phyloP scores from a whole-genome alignment of 495 filamentous ascomycete species.

The Xylaria curta region DNA sequence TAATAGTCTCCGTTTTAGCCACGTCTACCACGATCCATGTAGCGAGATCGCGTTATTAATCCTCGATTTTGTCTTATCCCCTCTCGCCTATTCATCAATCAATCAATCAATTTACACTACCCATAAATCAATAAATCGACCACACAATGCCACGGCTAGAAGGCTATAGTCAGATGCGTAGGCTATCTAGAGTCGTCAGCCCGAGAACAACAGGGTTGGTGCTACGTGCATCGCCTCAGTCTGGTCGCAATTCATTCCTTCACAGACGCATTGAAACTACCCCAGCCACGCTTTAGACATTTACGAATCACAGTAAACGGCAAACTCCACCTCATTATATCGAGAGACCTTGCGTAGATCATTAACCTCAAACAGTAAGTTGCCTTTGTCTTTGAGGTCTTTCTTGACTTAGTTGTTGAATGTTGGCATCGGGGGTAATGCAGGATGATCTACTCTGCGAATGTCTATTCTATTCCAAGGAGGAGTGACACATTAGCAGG shows the following conservation, averaged over 20 bases:
- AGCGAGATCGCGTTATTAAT: constrained; percentile 14
- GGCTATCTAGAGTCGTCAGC: constrained; percentile 9
- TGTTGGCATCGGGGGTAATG: neutral
- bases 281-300: constrained; percentile 4
- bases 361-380: constrained; percentile 5
- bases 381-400: neutral
- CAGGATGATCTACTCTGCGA: neutral
- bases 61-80: neutral
- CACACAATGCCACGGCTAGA: neutral
- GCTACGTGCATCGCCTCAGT: constrained; percentile 22
- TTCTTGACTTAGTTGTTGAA: constrained; percentile 10
- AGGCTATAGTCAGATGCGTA: constrained; percentile 18
- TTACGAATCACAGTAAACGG: constrained; percentile 17
- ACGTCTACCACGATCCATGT: neutral
- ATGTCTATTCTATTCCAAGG: neutral
- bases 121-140: constrained; percentile 11
- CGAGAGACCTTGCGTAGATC: constrained; percentile 25
- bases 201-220: constrained; percentile 22
- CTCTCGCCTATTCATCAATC: neutral
- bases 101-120: neutral
- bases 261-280: constrained; percentile 17
- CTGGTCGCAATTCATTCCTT: constrained; percentile 21
- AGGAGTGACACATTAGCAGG: constrained; percentile 16
- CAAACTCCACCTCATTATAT: constrained; percentile 10
- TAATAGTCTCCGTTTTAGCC: constrained; percentile 15